Conservation (phyloP, 352 stramenopile genomes). For the Phytophthora pini region DNA sequence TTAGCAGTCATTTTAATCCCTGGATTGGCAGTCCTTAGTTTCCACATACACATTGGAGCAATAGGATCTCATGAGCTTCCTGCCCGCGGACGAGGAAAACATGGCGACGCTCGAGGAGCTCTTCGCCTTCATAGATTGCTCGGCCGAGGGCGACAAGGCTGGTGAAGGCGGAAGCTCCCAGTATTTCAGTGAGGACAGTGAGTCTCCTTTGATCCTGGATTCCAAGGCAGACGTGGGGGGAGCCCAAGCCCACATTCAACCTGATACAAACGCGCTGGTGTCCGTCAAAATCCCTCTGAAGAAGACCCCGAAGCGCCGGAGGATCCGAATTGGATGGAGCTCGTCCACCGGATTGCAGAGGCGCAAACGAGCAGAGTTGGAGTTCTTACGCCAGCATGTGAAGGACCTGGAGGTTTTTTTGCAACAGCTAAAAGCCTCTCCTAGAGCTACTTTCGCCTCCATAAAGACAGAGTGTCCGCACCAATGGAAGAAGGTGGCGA, state of each 20-base stretch:
- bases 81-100: conserved; percentile 19
- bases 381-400: conserved; percentile 28
- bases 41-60: not conserved
- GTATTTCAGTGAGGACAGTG: not conserved
- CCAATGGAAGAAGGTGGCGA: conserved; percentile 24
- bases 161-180: not conserved
- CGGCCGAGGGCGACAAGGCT: not conserved
- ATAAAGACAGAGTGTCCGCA: not conserved
- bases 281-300: not conserved
- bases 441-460: not conserved
- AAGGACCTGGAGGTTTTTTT: conserved; percentile 26
- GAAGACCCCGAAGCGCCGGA: conserved; percentile 11
- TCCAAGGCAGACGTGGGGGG: too few species aligned
- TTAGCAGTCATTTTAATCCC: conserved; percentile 3
- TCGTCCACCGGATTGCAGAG: conserved; percentile 36
- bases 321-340: conserved; percentile 27
- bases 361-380: conserved; percentile 34
- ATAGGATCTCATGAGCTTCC: conserved; percentile 30
- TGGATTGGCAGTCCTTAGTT: conserved; percentile 12
- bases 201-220: not conserved
- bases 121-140: conserved; percentile 34
- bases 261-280: too few species aligned
- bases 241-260: too few species aligned
- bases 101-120: conserved; percentile 28
- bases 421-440: conserved; percentile 11